phyloP scores from a whole-genome alignment of 2,329 filamentous ascomycete genomes.

The Pezizomycotina sp. region DNA sequence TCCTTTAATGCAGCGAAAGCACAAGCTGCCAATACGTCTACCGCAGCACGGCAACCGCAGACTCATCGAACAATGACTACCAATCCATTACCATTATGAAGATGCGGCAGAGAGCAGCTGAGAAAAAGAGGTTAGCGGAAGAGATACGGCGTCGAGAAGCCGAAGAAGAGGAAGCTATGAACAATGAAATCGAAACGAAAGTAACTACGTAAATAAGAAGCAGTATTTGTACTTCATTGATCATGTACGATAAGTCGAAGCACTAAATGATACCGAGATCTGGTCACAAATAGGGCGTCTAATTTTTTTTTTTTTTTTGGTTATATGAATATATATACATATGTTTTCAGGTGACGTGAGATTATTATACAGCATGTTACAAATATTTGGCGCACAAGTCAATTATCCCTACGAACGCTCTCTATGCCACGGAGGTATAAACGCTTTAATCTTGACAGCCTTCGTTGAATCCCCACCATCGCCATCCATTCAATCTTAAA shows the following conservation, averaged over 20 bases:
- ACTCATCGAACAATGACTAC: conserved; percentile 19
- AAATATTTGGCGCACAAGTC: not conserved
- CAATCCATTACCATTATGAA: conserved; percentile 25
- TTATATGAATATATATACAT: too few species aligned
- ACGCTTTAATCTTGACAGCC: conserved; percentile 51
- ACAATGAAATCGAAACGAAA: conserved; percentile 1
- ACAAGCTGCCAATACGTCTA: conserved; percentile 12
- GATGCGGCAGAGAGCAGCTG: conserved; percentile 22
- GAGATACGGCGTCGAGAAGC: conserved; percentile 21
- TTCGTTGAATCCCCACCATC: conserved; percentile 29
- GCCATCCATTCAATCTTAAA: conserved; percentile 38
- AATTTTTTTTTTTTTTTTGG: too few species aligned
- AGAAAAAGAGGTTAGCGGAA: conserved; percentile 22
- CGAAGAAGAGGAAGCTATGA: conserved; percentile 12
- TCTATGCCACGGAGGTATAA: conserved; percentile 64
- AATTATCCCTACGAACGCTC: conserved; percentile 3
- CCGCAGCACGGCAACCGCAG: conserved; percentile 4
- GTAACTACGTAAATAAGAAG: too few species aligned
- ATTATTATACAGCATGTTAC: not conserved
- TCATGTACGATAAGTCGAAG: too few species aligned
- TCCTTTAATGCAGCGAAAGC: conserved; percentile 11
- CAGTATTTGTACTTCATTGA: too few species aligned
- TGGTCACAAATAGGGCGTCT: too few species aligned
- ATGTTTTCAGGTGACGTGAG: not conserved
- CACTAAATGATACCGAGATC: too few species aligned